Conservation (phyloP, 1,284 basidiomycete species). For the Cryptococcus sp. region DNA sequence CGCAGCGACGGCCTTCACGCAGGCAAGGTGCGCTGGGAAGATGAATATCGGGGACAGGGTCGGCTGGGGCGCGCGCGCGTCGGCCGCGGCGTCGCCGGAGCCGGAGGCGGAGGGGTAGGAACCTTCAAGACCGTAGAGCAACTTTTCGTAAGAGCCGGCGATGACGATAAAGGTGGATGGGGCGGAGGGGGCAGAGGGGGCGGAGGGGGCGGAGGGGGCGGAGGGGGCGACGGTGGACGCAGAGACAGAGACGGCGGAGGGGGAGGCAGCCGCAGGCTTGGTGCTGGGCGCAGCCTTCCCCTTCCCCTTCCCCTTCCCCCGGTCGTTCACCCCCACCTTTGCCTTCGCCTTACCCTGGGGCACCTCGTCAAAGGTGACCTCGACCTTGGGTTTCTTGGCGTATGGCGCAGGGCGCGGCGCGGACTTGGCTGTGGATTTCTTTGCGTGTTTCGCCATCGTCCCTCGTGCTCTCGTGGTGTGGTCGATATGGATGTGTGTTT, state of each 20-base stretch:
- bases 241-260: no score
- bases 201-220: background rate
- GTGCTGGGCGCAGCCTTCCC: constrained; percentile 15
- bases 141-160: constrained; percentile 90
- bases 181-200: background rate
- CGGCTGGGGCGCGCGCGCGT: constrained; percentile 8
- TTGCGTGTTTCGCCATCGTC: constrained; percentile 1
- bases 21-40: constrained; percentile 93
- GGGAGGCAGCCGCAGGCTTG: no score
- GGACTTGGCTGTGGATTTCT: background rate
- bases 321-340: background rate
- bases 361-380: constrained; percentile 38
- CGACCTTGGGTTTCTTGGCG: constrained; percentile 35
- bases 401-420: constrained; percentile 23
- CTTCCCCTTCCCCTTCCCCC: constrained; percentile 18
- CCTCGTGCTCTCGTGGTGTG: background rate
- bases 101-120: constrained; percentile 37
- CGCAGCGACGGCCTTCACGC: constrained; percentile 81
- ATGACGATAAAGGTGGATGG: constrained; percentile 72
- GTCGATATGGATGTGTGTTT: background rate
- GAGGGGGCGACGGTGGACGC: background rate
- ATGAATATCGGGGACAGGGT: constrained; percentile 80
- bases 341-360: constrained; percentile 5
- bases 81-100: no score
- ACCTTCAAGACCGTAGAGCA: constrained; percentile 86